phyloP scores from a whole-genome alignment of 495 filamentous ascomycete genomes.

The Daldinia concentrica region DNA sequence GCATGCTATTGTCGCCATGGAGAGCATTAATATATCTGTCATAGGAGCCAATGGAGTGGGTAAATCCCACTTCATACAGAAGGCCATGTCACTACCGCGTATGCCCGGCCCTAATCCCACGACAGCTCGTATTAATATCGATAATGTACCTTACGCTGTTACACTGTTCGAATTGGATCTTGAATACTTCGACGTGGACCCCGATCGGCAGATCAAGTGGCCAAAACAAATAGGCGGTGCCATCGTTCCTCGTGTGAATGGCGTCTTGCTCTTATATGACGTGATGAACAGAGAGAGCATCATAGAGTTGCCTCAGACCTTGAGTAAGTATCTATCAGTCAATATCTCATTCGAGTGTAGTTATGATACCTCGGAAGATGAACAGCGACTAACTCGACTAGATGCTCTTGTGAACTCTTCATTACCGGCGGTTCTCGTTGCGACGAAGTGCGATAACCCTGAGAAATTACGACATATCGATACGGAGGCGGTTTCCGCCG shows the following conservation, averaged over 20 bases:
- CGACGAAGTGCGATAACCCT: slow-evolving; percentile 83
- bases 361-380: slow-evolving; percentile 25
- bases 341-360: slow-evolving; percentile 5
- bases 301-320: slow-evolving; percentile 68
- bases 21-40: slow-evolving; percentile 83
- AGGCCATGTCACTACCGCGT: slow-evolving; percentile 73
- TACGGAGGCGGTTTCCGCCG: slow-evolving; percentile 65
- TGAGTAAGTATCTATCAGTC: slow-evolving; percentile 66
- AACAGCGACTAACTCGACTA: slow-evolving; percentile 49
- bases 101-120: slow-evolving; percentile 64
- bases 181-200: slow-evolving; percentile 72
- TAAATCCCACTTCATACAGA: slow-evolving; percentile 90
- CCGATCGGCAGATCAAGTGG: slow-evolving; percentile 77
- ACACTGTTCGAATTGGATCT: slow-evolving; percentile 81
- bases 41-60: slow-evolving; percentile 83
- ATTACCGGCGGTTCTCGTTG: slow-evolving; percentile 79
- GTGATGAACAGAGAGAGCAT: slow-evolving; percentile 78
- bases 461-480: slow-evolving; percentile 67
- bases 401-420: slow-evolving; percentile 72
- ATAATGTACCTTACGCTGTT: slow-evolving; percentile 79
- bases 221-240: slow-evolving; percentile 74
- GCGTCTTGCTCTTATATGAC: slow-evolving; percentile 86
- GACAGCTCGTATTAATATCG: slow-evolving; percentile 76
- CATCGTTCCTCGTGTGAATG: slow-evolving; percentile 78
- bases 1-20: slow-evolving; percentile 51